A percentile compares a stretch with the other conserved stretches of the same genome.
Evolutionary conservation across 257 asterid genomes (phyloP).

Genomic region (Mentha longifolia): DNA sequence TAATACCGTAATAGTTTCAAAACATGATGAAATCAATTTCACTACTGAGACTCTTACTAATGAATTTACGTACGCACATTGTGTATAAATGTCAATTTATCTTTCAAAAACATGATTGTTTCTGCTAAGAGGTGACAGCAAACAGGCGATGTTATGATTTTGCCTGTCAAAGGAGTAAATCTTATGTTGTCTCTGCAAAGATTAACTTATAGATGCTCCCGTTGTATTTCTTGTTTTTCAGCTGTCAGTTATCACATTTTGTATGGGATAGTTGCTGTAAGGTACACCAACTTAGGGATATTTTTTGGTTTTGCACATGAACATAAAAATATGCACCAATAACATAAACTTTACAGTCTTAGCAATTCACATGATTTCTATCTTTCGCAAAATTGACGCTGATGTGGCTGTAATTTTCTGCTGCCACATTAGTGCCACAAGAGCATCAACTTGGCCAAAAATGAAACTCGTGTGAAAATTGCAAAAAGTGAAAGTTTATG

Average conservation of each 20-base stretch:
- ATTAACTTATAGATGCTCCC: not conserved
- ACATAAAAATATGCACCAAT: too few relatives aligned
- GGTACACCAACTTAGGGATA: too few relatives aligned
- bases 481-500: too few relatives aligned
- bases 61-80: not conserved
- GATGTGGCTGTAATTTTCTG: too few relatives aligned
- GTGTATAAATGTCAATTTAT: not conserved
- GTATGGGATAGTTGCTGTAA: too few relatives aligned
- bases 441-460: too few relatives aligned
- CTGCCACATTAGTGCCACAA: too few relatives aligned
- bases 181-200: not conserved
- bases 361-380: too few relatives aligned
- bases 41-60: not conserved
- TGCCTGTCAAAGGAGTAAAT: not conserved
- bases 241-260: not conserved
- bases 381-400: too few relatives aligned
- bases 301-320: too few relatives aligned
- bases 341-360: too few relatives aligned
- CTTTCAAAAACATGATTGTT: not conserved
- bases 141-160: not conserved
- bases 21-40: conserved; percentile 13
- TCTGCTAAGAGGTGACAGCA: not conserved
- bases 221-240: not conserved
- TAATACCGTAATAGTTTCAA: not conserved
- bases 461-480: too few relatives aligned